phyloP scores from a whole-genome alignment of 345 rosid species.

The Eucalyptus fibrosa region DNA sequence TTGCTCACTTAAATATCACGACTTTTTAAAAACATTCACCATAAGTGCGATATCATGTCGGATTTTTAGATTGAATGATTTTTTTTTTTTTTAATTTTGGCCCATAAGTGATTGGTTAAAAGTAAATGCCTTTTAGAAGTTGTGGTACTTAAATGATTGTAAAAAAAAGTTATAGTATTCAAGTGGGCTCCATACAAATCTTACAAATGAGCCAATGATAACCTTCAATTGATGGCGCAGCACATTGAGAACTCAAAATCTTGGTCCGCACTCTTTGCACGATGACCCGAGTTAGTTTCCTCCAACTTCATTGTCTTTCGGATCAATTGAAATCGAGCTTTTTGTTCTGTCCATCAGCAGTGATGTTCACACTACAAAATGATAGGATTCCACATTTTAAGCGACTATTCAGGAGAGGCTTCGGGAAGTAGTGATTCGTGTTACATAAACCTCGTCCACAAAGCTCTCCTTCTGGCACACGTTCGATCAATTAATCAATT shows the following conservation, averaged over 20 bases:
- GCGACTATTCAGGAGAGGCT: not conserved
- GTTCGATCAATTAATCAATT: not conserved
- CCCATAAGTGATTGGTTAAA: no score
- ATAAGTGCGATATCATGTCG: rapidly evolving
- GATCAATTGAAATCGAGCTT: not conserved
- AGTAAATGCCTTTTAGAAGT: not conserved
- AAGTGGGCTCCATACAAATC: not conserved
- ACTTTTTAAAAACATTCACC: no score
- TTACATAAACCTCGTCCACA: not conserved
- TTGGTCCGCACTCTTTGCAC: not conserved
- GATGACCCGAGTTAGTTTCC: not conserved
- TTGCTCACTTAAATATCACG: not conserved
- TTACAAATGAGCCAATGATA: not conserved
- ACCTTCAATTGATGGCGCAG: not conserved
- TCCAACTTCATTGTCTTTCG: not conserved
- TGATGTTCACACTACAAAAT: not conserved
- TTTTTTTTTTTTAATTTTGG: no score
- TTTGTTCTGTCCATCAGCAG: not conserved
- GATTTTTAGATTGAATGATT: not conserved
- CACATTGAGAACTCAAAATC: not conserved
- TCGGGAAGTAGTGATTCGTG: not conserved
- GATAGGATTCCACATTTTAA: not conserved
- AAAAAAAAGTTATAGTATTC: not conserved
- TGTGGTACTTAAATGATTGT: no score
- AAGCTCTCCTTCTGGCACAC: not conserved